Evolutionary conservation across 495 filamentous ascomycete genomes (phyloP).

Genomic region (Penicillium maclennaniae): DNA sequence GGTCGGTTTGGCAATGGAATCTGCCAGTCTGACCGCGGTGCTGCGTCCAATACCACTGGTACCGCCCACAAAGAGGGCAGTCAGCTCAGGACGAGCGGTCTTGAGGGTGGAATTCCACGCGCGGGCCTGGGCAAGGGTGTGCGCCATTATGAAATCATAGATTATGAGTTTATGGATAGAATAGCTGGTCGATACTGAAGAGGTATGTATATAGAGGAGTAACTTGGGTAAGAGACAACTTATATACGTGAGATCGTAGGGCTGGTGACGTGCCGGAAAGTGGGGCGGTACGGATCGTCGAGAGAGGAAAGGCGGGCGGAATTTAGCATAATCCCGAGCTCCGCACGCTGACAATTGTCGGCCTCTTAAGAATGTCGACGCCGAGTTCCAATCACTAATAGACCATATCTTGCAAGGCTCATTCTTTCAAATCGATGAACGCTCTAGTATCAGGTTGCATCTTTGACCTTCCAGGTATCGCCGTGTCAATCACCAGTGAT

Average conservation of each 20-base stretch:
- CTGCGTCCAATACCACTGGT: slow-evolving; percentile 39
- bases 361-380: not conserved
- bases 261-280: not conserved
- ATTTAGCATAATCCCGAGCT: not conserved
- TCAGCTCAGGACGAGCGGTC: not conserved
- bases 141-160: not conserved
- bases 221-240: not conserved
- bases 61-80: slow-evolving; percentile 38
- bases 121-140: not conserved
- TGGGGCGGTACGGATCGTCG: too few species aligned
- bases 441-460: too few species aligned
- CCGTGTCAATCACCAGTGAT: too few species aligned
- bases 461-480: too few species aligned
- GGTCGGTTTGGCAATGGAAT: slow-evolving; percentile 24
- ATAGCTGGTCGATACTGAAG: not conserved
- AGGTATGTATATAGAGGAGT: not conserved
- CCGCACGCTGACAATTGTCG: not conserved
- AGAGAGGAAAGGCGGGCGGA: too few species aligned
- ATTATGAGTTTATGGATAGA: not conserved
- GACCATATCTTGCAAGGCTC: too few species aligned
- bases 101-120: not conserved
- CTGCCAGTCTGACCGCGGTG: slow-evolving; percentile 30
- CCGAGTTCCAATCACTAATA: not conserved
- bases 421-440: too few species aligned
- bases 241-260: not conserved